Evolutionary conservation across 345 rosid genomes (phyloP), one percentile per base, ranked within the genome.

Genomic region (Clausena lansium): DNA sequence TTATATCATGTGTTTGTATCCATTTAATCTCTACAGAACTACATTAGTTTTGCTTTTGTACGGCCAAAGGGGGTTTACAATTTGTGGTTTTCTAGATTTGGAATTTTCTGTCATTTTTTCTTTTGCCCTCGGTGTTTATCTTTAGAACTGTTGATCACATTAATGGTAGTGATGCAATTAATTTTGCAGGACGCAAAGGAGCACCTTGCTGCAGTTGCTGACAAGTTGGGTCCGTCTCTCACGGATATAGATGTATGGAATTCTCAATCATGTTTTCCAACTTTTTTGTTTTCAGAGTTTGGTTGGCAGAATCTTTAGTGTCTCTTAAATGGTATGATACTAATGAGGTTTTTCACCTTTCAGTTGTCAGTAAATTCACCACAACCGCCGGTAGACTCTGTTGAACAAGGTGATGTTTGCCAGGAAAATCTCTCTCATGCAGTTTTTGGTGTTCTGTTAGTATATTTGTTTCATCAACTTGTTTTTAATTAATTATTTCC

Each of bases 171-270:
- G 73, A 63, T 76, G 27, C 67, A 17, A 60, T 66, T 57, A 20
- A 38, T 60, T 47, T 78, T 86, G 62, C 92, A 96, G 99, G 99
- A 96, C 81, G 98, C 98, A 67, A 96, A 94, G 87, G 98, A 92
- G 88, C 97, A 94, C 86, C 95, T 96, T 75, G 91, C 90, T 65
- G 98, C 99, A 7, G 77, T 96, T 83, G 99, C 94, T 59, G 95
- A 94, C 90, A 88, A 92, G 88, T 89, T 96, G 86, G 98, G 98
- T 77, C 76, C 90, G n/a, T 91, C 98, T 61, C 87, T 96, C 81
- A 88, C 95, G 19, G 98, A 89, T 81, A 96, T 94, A 76, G 89
- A 92, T 84, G 98, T 96, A 94, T 64, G 84, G 70, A 75, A 70
- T 75, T 77, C 67, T 24, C 39, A 20, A 60, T 83, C 70, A 57